Conservation (phyloP, 2,329 filamentous ascomycete species). For the Daldinia sp. region DNA sequence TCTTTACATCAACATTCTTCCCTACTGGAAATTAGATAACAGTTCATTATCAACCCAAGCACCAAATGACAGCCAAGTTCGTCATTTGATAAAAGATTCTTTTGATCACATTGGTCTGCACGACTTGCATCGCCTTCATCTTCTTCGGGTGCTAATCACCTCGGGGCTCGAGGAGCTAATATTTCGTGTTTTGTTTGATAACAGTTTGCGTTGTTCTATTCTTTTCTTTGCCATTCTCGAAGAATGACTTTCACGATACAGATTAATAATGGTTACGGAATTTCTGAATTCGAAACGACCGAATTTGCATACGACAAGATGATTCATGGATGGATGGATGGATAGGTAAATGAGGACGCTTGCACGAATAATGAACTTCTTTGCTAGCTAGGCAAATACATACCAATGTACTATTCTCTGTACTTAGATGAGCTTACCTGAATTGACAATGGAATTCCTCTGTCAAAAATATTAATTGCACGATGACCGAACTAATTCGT, state of each 20-base stretch:
- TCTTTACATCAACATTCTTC: not conserved
- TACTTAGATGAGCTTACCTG: not conserved
- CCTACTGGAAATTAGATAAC: not conserved
- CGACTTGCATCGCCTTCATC: not conserved
- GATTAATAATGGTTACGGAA: not conserved
- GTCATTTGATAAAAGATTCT: not conserved
- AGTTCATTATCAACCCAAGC: not conserved
- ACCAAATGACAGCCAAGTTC: not conserved
- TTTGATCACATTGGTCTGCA: not conserved
- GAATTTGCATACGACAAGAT: not conserved
- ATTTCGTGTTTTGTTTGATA: not conserved
- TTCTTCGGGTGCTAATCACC: too few species aligned
- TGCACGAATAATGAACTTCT: not conserved
- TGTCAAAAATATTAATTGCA: not conserved
- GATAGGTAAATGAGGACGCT: not conserved
- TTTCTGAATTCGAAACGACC: not conserved
- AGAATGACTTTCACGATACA: not conserved
- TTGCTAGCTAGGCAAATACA: not conserved
- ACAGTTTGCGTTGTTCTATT: not conserved
- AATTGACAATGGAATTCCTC: not conserved
- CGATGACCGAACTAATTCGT: not conserved
- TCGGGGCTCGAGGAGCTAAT: not conserved
- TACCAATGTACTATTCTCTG: constrained; percentile 1
- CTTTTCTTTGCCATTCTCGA: not conserved
- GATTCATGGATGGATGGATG: not conserved